Conservation (phyloP, 306 rosid genomes). For the Vicia faba region DNA sequence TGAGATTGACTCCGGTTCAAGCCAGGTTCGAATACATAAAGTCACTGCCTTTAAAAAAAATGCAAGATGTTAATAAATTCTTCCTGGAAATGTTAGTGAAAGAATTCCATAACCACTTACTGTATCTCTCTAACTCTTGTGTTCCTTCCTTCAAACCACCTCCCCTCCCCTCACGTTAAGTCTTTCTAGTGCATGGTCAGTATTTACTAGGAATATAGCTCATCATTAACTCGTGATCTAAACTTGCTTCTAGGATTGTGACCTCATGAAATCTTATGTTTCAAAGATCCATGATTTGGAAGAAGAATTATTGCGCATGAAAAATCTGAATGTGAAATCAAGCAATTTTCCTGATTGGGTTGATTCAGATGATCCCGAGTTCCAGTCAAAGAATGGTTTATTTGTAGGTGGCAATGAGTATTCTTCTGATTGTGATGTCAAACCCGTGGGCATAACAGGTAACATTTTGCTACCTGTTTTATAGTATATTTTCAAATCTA, state of each 20-base stretch:
- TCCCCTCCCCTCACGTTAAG: neutral
- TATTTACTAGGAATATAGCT: neutral
- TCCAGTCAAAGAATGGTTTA: slow-evolving; percentile 53
- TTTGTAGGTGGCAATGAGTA: slow-evolving; percentile 63
- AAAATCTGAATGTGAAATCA: slow-evolving; percentile 46
- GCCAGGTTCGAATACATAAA: slow-evolving; percentile 56
- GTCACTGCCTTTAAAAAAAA: neutral
- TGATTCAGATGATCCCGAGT: slow-evolving; percentile 64
- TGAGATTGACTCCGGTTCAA: slow-evolving; percentile 71
- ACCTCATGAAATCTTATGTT: slow-evolving; percentile 66
- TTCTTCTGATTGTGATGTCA: slow-evolving; percentile 66
- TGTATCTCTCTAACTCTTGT: neutral
- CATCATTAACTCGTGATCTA: slow-evolving; percentile 22
- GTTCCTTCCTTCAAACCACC: neutral
- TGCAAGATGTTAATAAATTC: no score
- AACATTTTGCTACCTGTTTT: slow-evolving; percentile 10
- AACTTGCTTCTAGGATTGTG: slow-evolving; percentile 63
- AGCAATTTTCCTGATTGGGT: slow-evolving; percentile 55
- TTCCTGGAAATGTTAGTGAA: neutral
- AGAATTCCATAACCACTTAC: neutral
- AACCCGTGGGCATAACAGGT: slow-evolving; percentile 72
- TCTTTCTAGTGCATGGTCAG: slow-evolving; percentile 13
- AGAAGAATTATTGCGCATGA: slow-evolving; percentile 57
- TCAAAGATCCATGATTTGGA: slow-evolving; percentile 85
- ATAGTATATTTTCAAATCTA: neutral